Evolutionary conservation across 257 asterid species (phyloP).

Genomic region (Lantana camara): DNA sequence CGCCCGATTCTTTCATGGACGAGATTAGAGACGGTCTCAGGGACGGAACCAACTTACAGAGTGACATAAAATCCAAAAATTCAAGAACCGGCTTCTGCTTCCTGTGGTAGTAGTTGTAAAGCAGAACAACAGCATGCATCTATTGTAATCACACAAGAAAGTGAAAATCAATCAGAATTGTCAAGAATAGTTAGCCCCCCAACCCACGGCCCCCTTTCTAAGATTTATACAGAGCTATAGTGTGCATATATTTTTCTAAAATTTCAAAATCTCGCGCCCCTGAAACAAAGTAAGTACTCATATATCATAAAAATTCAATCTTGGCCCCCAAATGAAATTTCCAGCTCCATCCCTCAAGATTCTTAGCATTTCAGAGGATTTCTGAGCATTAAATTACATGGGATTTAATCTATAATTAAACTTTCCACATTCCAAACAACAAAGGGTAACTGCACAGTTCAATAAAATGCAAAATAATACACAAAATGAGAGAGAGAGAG

Average conservation of each 20-base stretch:
- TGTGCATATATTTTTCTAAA: too few species aligned
- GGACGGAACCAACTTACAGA: conserved; percentile 50
- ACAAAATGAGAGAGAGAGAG: conserved; percentile 23
- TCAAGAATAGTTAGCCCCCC: too few species aligned
- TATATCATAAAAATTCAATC: too few species aligned
- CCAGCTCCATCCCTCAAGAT: not conserved
- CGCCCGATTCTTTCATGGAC: conserved; percentile 42
- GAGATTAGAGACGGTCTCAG: conserved; percentile 45
- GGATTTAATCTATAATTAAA: not conserved
- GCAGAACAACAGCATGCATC: conserved; percentile 84
- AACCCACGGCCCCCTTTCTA: too few species aligned
- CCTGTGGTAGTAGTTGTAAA: conserved; percentile 83
- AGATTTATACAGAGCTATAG: too few species aligned
- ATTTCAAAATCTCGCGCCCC: too few species aligned
- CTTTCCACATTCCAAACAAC: not conserved
- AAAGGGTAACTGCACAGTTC: not conserved
- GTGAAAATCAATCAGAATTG: not conserved
- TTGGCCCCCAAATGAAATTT: too few species aligned
- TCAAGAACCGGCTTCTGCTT: conserved; percentile 42
- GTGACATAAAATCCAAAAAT: conserved; percentile 41
- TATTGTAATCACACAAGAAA: conserved; percentile 26
- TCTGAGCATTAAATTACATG: not conserved
- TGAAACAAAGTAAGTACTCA: too few species aligned
- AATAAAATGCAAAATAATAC: conserved; percentile 6
- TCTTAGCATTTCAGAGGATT: not conserved